These are phyloP conservation scores for Mycena alexandri DNA, from an alignment of 768 basidiomycete genomes.

Conservation along the genomic window DNA sequence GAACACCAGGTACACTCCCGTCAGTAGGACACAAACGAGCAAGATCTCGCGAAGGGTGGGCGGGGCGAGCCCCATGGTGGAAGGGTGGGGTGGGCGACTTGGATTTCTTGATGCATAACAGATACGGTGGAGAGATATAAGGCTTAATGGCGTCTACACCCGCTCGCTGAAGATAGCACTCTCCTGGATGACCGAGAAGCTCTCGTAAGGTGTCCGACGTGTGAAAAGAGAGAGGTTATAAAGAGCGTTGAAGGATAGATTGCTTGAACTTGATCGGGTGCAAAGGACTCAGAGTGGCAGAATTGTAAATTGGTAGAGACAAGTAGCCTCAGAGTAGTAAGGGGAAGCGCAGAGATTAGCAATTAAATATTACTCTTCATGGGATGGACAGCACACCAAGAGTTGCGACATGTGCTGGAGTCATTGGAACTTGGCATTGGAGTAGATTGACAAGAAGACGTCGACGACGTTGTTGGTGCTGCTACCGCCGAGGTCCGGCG, in stretches of 20 bases:
- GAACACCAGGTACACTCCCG: constrained; percentile 33
- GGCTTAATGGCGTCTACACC: constrained; percentile 3
- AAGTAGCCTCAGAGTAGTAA: too few relatives aligned
- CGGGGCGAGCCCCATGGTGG: constrained; percentile 29
- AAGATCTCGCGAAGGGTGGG: constrained; percentile 61
- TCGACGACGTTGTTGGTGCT: too few relatives aligned
- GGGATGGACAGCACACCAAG: too few relatives aligned
- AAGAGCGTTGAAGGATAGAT: constrained; percentile 18
- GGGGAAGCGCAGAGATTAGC: too few relatives aligned
- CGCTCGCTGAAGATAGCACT: constrained; percentile 14
- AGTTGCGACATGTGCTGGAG: too few relatives aligned
- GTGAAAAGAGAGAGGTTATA: constrained; percentile 9
- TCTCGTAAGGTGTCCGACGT: constrained; percentile 2
- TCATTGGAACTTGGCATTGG: too few relatives aligned
- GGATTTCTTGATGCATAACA: constrained; percentile 10
- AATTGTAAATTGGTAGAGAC: too few relatives aligned
- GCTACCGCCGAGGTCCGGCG: too few relatives aligned
- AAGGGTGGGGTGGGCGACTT: background rate
- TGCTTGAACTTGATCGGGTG: background rate
- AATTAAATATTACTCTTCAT: too few relatives aligned
- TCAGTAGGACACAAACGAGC: constrained; percentile 56
- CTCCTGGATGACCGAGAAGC: background rate
- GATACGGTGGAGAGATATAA: constrained; percentile 1
- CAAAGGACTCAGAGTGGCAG: too few relatives aligned
- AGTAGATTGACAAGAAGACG: too few relatives aligned